A percentile compares a stretch with the other conserved stretches of the same genome.
Conservation (phyloP, 1,284 basidiomycete species). For the Filobasidium uniguttulatum region DNA sequence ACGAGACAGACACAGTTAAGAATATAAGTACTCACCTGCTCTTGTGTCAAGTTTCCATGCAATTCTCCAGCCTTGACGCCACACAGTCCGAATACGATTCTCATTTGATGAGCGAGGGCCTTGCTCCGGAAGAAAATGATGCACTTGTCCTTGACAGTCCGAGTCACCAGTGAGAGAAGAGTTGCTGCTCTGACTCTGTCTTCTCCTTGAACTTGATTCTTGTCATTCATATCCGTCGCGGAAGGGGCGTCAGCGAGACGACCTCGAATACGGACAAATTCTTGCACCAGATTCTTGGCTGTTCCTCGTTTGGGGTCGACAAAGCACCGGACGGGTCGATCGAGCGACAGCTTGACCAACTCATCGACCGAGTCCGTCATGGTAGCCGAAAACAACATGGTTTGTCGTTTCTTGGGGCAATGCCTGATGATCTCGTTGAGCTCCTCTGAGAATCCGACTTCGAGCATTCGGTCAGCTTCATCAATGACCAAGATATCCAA, state of each 20-base stretch:
- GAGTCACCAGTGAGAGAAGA: slow-evolving; percentile 69
- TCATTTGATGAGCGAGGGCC: slow-evolving; percentile 90
- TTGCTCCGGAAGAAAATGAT: slow-evolving; percentile 94
- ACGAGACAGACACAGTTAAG: neutral
- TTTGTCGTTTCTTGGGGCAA: slow-evolving; percentile 78
- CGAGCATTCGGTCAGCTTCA: slow-evolving; percentile 95
- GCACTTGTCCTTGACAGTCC: slow-evolving; percentile 68
- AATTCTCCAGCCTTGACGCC: slow-evolving; percentile 79
- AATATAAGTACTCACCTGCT: slow-evolving; percentile 50
- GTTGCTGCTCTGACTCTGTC: slow-evolving; percentile 63
- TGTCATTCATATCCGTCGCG: slow-evolving; percentile 17
- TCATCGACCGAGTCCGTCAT: slow-evolving; percentile 95
- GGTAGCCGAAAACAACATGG: slow-evolving; percentile 96
- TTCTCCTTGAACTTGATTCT: slow-evolving; percentile 36
- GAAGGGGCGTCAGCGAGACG: slow-evolving; percentile 27
- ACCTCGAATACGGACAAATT: slow-evolving; percentile 79
- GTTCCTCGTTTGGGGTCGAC: slow-evolving; percentile 86
- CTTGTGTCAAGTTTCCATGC: slow-evolving; percentile 89
- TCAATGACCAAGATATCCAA: slow-evolving; percentile 90
- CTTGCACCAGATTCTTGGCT: slow-evolving; percentile 79
- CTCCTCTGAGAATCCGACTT: slow-evolving; percentile 94
- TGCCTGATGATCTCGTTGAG: slow-evolving; percentile 81
- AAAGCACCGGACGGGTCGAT: slow-evolving; percentile 83
- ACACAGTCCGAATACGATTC: slow-evolving; percentile 78
- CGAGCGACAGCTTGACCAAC: slow-evolving; percentile 77